Conservation (phyloP, 768 basidiomycete genomes). For the Macrolepiota albuminosa region DNA sequence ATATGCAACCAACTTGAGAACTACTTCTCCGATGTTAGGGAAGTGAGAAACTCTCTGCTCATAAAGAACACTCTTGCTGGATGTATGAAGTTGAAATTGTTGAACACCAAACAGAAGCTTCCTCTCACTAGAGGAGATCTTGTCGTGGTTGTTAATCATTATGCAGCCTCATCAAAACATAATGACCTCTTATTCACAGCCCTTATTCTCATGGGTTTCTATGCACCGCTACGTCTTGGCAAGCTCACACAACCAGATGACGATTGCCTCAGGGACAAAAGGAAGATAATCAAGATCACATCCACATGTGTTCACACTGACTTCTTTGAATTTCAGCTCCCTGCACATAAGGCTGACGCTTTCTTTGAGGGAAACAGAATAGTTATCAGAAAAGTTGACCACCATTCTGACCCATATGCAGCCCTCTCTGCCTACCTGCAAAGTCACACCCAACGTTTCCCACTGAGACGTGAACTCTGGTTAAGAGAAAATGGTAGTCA, state of each 20-base stretch:
- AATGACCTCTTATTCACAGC: neutral
- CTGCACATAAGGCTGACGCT: neutral
- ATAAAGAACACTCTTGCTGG: neutral
- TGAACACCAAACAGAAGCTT: neutral
- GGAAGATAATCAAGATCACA: neutral
- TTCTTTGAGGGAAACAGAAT: neutral
- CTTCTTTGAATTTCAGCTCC: neutral
- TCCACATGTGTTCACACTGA: accelerated
- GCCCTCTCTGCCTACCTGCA: no score
- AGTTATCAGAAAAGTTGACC: no score
- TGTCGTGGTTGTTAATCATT: accelerated
- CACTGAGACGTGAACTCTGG: no score
- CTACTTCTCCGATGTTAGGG: no score
- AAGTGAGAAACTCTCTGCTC: neutral
- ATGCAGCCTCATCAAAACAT: neutral
- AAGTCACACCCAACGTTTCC: no score
- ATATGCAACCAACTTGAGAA: neutral
- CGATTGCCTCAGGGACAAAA: neutral
- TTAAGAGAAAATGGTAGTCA: no score
- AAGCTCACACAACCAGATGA: neutral
- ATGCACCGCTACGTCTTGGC: neutral
- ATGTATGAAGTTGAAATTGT: neutral
- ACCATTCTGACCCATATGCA: no score
- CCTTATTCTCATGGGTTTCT: neutral
- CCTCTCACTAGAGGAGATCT: neutral